phyloP scores from a whole-genome alignment of 139 green algal genomes.

The Chlamydomonas incerta region DNA sequence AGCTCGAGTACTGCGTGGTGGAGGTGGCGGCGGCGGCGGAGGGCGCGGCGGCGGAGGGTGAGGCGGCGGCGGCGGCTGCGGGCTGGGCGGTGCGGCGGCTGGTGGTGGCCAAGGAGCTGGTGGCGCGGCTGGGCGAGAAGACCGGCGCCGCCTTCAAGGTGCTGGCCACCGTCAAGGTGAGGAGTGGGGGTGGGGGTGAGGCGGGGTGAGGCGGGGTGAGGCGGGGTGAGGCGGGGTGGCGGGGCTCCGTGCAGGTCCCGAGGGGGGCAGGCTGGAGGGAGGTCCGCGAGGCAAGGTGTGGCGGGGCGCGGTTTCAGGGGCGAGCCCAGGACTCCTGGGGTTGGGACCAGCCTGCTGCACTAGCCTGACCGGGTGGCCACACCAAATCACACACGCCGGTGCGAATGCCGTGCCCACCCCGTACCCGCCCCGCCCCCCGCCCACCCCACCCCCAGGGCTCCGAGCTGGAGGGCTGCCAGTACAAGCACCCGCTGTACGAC shows the following conservation, averaged over 20 bases:
- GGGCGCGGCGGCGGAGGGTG: not conserved
- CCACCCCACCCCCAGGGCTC: constrained; percentile 69
- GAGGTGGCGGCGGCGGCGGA: constrained; percentile 49
- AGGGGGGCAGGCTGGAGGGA: no score
- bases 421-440: not conserved
- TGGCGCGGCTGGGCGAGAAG: constrained; percentile 77
- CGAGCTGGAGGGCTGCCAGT: constrained; percentile 84
- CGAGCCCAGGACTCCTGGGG: no score
- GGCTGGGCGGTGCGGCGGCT: constrained; percentile 60
- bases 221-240: no score
- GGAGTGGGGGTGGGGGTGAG: not conserved
- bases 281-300: no score
- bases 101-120: constrained; percentile 86
- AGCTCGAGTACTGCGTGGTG: constrained; percentile 92
- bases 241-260: no score
- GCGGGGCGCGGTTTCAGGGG: no score
- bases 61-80: constrained; percentile 39
- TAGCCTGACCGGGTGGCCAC: no score
- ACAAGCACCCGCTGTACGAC: constrained; percentile 93
- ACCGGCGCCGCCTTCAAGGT: constrained; percentile 65
- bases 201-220: no score
- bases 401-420: no score
- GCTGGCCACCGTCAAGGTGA: constrained; percentile 34
- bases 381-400: no score
- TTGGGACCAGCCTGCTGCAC: no score